Evolutionary conservation across 2,329 filamentous ascomycete species (phyloP), one percentile per base, ranked within the genome.

Genomic region (Acrodontium crateriforme): DNA sequence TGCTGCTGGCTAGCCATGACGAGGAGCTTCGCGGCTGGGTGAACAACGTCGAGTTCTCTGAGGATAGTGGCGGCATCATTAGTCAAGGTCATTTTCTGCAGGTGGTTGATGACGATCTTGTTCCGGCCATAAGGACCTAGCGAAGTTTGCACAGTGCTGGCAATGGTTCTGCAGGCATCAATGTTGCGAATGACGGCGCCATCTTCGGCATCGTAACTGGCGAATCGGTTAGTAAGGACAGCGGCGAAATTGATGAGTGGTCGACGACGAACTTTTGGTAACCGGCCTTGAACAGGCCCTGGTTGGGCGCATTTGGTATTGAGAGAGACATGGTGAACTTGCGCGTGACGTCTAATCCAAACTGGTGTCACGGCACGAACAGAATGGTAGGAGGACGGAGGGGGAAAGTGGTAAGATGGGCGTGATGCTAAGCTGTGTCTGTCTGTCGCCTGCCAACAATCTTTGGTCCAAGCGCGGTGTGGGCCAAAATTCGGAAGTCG

Each of bases 1-100:
- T 98, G 91, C 63, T 98, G 89, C 60, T 98, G 89, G 56, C 80
- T 87, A 36, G 89, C 87, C 91, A 98, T 98, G 46, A 98, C 89
- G 29, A 98, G 66, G 40, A 98, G 69, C 65, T 98, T 98, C 28
- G 89, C 91, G 32, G 89, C 89, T 38, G 91, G 89, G 64, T 98
- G 89, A 31, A 98, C 85, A 38, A 98, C 89, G 52, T 98, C 89
- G 56, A 98, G 74, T 64, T 98, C 91, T 51, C 84, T 78, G 46
- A 98, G 71, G 54, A 98, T 98, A 23, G 89, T 95, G 42, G 89
- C 89, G 41, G 89, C 89, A 54, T 98, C 89, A 36, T 85, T 95
- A 45, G 91, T 98, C 41, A 98, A 69, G 47, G 94, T 92, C 89
- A 98, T 94, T 70, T 98, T 98, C 60, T 93, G 83, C 39, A 98